A percentile compares a stretch with the other conserved stretches of the same genome.
These are phyloP conservation scores for Thelonectria discophora DNA, from an alignment of 2,329 filamentous ascomycete species.

Conservation along the genomic window DNA sequence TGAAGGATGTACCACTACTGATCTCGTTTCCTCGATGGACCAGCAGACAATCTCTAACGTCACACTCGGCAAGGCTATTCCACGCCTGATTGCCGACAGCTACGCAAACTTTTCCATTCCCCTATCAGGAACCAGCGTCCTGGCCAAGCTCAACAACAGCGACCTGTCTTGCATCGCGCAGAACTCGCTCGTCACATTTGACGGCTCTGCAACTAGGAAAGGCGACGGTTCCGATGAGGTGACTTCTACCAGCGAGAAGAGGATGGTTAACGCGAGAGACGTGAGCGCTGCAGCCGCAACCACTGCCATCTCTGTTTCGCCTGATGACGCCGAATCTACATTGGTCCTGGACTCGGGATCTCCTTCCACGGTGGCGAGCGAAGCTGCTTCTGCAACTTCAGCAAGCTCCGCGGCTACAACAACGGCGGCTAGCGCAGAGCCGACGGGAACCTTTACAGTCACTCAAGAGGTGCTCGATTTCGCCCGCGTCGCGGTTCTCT, in stretches of 20 bases:
- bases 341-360: slow-evolving; percentile 37
- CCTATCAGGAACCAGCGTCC: slow-evolving; percentile 72
- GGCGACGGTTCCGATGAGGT: slow-evolving; percentile 43
- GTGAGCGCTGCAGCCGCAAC: slow-evolving; percentile 19
- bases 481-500: slow-evolving; percentile 69
- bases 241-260: slow-evolving; percentile 33
- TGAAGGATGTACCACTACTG: slow-evolving; percentile 63
- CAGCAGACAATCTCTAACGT: slow-evolving; percentile 65
- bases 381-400: slow-evolving; percentile 24
- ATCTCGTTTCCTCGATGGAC: slow-evolving; percentile 52
- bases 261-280: slow-evolving; percentile 21
- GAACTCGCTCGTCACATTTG: slow-evolving; percentile 88
- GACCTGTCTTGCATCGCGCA: slow-evolving; percentile 84
- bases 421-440: slow-evolving; percentile 19
- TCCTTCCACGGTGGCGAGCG: slow-evolving; percentile 26
- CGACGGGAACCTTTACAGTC: slow-evolving; percentile 53
- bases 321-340: slow-evolving; percentile 29
- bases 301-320: slow-evolving; percentile 33
- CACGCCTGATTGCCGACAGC: slow-evolving; percentile 74
- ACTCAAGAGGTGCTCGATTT: slow-evolving; percentile 70
- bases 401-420: slow-evolving; percentile 21
- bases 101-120: slow-evolving; percentile 77
- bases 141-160: slow-evolving; percentile 78
- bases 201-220: slow-evolving; percentile 59
- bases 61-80: slow-evolving; percentile 82